A percentile compares a stretch with the other conserved stretches of the same genome.
phyloP scores from a whole-genome alignment of 768 basidiomycete genomes.

The Boletus edulis region DNA sequence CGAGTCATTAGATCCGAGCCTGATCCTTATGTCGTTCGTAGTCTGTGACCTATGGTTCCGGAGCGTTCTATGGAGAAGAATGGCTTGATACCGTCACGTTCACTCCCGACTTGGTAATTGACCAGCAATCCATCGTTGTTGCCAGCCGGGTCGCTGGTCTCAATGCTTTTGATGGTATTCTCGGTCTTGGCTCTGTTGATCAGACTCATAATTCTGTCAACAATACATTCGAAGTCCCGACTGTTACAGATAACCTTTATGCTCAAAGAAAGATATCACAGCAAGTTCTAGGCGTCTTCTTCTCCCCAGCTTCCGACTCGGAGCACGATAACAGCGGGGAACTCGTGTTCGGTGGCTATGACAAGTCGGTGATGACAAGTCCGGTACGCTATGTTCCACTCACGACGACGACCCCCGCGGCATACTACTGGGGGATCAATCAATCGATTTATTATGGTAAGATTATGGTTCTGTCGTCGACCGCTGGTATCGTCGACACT shows the following conservation, averaged over 20 bases:
- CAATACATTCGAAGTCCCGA: conserved; percentile 22
- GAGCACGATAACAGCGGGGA: conserved; percentile 19
- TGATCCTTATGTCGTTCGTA: neutral
- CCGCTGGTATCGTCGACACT: conserved; percentile 34
- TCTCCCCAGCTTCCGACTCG: conserved; percentile 24
- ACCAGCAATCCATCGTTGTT: conserved; percentile 35
- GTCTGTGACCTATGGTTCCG: conserved; percentile 1
- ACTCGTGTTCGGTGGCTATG: conserved; percentile 28
- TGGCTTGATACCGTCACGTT: conserved; percentile 16
- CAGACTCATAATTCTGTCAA: conserved; percentile 29
- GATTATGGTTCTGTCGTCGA: conserved; percentile 16
- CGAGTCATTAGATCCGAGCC: neutral
- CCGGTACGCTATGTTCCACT: conserved; percentile 24
- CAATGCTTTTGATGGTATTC: conserved; percentile 39
- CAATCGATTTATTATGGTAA: conserved; percentile 33
- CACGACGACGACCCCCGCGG: conserved; percentile 25
- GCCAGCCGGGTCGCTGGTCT: conserved; percentile 20
- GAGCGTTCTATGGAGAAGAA: conserved; percentile 8
- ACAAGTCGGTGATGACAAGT: conserved; percentile 17
- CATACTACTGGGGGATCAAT: conserved; percentile 32
- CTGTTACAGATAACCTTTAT: conserved; percentile 37
- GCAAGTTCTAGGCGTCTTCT: conserved; percentile 33
- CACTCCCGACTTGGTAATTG: neutral
- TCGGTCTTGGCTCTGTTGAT: conserved; percentile 36
- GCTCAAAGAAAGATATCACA: conserved; percentile 25